Conservation (phyloP, 2,329 filamentous ascomycete genomes). For the Pyrenophora seminiperda region DNA sequence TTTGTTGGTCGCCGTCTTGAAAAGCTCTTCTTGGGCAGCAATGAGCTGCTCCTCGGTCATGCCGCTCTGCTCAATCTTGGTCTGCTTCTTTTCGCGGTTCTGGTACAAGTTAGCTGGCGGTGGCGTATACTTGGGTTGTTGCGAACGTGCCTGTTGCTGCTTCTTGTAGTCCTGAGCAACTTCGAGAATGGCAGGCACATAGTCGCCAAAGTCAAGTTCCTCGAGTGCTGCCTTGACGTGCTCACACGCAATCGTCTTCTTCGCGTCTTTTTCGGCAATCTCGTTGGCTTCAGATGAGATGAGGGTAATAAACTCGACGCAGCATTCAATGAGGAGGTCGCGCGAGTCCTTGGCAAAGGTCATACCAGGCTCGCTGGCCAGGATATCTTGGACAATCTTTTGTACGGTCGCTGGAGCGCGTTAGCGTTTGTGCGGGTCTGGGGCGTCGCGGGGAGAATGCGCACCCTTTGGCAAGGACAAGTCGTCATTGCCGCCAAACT, state of each 20-base stretch:
- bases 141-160: conserved; percentile 74
- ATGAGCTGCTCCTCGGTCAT: conserved; percentile 89
- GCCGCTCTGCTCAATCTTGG: conserved; percentile 94
- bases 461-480: conserved; percentile 50
- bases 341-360: conserved; percentile 94
- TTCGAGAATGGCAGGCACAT: conserved; percentile 83
- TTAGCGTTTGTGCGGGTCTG: conserved; percentile 13
- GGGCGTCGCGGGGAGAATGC: conserved; percentile 4
- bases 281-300: conserved; percentile 99
- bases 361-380: conserved; percentile 75
- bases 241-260: conserved; percentile 98
- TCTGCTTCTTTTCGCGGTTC: conserved; percentile 95
- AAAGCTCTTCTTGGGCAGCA: conserved; percentile 87
- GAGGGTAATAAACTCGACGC: conserved; percentile 97
- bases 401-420: conserved; percentile 65
- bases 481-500: conserved; percentile 52
- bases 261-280: conserved; percentile 97
- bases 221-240: conserved; percentile 95
- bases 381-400: conserved; percentile 92
- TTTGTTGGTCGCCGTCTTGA: conserved; percentile 77
- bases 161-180: conserved; percentile 93
- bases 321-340: conserved; percentile 96
- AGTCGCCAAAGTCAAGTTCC: conserved; percentile 90
- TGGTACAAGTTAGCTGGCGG: conserved; percentile 48
- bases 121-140: not conserved